Conservation (phyloP, 2,329 filamentous ascomycete genomes). For the Hypoxylon sp. region DNA sequence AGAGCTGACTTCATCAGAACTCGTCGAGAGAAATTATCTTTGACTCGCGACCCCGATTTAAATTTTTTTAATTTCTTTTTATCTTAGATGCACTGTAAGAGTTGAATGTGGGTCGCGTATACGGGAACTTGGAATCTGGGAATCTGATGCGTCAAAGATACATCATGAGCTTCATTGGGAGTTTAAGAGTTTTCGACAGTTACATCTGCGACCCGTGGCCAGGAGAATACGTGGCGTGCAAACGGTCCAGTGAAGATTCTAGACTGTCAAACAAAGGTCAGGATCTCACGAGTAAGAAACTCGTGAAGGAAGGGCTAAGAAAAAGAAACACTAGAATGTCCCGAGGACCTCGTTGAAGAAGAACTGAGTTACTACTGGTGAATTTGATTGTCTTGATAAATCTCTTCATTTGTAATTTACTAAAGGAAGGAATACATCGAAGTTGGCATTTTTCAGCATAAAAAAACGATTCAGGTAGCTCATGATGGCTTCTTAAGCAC, state of each 20-base stretch:
- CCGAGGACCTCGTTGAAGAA: neutral
- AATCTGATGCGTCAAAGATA: conserved; percentile 29
- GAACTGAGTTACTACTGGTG: neutral
- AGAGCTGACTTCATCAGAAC: conserved; percentile 9
- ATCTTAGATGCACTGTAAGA: conserved; percentile 17
- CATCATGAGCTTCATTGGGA: conserved; percentile 34
- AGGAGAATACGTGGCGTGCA: conserved; percentile 39
- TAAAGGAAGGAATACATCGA: conserved; percentile 21
- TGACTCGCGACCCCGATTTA: conserved; percentile 35
- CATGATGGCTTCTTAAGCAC: conserved; percentile 27
- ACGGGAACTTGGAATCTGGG: conserved; percentile 26
- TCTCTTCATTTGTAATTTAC: conserved; percentile 2
- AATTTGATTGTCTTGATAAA: conserved; percentile 8
- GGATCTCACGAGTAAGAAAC: conserved; percentile 8
- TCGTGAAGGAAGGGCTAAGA: conserved; percentile 2
- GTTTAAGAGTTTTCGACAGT: conserved; percentile 24
- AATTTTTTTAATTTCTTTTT: conserved; percentile 15
- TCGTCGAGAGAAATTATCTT: conserved; percentile 28
- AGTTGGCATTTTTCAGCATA: conserved; percentile 25
- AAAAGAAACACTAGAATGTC: neutral
- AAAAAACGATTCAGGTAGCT: conserved; percentile 14
- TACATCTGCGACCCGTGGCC: conserved; percentile 32
- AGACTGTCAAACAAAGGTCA: conserved; percentile 26
- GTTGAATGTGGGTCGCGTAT: conserved; percentile 39
- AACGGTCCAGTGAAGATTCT: conserved; percentile 29